Evolutionary conservation across 176 grass and related monocot species (phyloP).

Genomic region (Chloris gayana): DNA sequence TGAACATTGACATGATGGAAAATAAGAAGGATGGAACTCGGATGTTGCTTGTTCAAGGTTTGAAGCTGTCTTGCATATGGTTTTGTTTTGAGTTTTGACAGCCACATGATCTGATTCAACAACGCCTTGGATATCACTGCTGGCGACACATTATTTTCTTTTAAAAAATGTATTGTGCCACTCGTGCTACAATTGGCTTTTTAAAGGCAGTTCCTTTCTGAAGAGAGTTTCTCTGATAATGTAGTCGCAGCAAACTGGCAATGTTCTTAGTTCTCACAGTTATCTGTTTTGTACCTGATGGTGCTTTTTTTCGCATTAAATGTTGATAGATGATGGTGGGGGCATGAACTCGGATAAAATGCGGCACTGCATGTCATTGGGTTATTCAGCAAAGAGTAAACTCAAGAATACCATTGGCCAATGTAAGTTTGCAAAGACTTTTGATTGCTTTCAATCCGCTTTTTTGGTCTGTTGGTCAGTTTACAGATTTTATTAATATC

Average conservation of each 20-base stretch:
- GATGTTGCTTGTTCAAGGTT: conserved; percentile 97
- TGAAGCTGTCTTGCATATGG: neutral
- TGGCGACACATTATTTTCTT: neutral
- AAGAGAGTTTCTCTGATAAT: neutral
- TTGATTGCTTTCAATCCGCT: conserved; percentile 1
- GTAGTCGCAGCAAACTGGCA: no score
- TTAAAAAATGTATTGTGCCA: neutral
- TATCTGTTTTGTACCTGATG: conserved; percentile 5
- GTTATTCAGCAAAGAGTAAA: conserved; percentile 92
- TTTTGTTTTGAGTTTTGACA: neutral
- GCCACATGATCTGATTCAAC: neutral
- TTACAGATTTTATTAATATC: conserved; percentile 42
- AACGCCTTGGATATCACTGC: neutral
- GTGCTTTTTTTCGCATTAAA: neutral
- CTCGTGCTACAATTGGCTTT: neutral
- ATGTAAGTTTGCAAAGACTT: conserved; percentile 59
- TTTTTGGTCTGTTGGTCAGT: conserved; percentile 23
- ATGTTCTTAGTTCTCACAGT: neutral
- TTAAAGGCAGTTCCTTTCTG: neutral
- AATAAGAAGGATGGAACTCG: conserved; percentile 51
- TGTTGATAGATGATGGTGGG: conserved; percentile 76
- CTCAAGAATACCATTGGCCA: conserved; percentile 87
- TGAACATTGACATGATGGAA: conserved; percentile 87
- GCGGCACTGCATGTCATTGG: conserved; percentile 98
- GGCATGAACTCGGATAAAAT: conserved; percentile 98